phyloP scores from a whole-genome alignment of 768 basidiomycete species.

The Mycena crocata region DNA sequence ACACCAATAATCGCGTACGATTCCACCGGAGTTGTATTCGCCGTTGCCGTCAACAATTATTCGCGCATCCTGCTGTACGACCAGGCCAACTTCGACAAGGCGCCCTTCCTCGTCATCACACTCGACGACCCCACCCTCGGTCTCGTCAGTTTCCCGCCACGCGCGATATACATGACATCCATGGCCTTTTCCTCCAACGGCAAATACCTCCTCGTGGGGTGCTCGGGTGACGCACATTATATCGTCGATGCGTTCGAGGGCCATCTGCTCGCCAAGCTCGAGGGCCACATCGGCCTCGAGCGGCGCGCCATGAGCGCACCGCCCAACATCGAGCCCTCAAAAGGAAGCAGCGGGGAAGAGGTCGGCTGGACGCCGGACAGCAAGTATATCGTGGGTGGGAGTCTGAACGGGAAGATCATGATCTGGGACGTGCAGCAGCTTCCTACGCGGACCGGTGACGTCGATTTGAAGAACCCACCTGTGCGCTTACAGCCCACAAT shows the following conservation, averaged over 20 bases:
- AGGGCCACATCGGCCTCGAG: conserved; percentile 88
- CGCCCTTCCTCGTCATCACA: conserved; percentile 86
- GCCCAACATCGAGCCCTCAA: conserved; percentile 72
- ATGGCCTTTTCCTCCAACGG: conserved; percentile 92
- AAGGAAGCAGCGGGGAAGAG: conserved; percentile 93
- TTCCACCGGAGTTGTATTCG: conserved; percentile 84
- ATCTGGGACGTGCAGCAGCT: conserved; percentile 88
- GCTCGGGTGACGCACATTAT: conserved; percentile 93
- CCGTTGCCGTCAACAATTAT: conserved; percentile 86
- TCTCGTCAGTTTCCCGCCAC: conserved; percentile 85
- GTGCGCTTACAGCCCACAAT: conserved; percentile 54
- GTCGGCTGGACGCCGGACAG: conserved; percentile 96
- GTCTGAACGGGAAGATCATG: conserved; percentile 84
- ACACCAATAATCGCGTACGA: conserved; percentile 89
- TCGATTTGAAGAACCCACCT: conserved; percentile 67
- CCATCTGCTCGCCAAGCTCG: conserved; percentile 83
- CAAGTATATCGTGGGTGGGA: conserved; percentile 88
- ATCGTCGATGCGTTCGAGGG: conserved; percentile 93
- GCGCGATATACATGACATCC: conserved; percentile 91
- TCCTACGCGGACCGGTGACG: conserved; percentile 60
- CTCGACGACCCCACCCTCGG: conserved; percentile 85
- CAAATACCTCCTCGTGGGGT: conserved; percentile 91
- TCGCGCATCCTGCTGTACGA: conserved; percentile 89
- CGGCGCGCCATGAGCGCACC: conserved; percentile 64
- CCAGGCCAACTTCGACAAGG: conserved; percentile 88